Base-by-base conservation (phyloP, 2,329 filamentous ascomycete genomes). In the Botryosphaeria agaves region DNA sequence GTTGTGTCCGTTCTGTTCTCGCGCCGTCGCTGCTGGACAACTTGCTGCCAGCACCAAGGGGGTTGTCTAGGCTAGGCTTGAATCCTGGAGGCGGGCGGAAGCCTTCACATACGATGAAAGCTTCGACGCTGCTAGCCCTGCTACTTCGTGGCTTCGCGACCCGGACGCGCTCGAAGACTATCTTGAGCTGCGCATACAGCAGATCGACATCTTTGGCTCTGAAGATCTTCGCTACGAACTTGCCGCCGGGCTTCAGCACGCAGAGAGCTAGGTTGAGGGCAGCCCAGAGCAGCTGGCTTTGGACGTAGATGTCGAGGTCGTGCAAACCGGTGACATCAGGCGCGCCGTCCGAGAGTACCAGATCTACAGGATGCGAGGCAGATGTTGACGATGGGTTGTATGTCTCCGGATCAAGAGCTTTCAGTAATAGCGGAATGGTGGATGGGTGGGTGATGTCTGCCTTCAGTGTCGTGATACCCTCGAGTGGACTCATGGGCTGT, bases 151-250 rank as follows among this genome's bases (percentile, higher is more conserved):
- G 89, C 59, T 98, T 98, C 8, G 89, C 85, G 11, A 95, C 83
- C 14, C 82, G 71, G 25, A 98, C 89, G 32, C 71, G 63, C 40
- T 78, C 72, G 42, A 98, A 98, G 32, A 95, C 84, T 14, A 87
- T 72, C 51, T 85, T 89, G 31, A 98, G 68, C 52, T 98, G 89
- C 2, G 84, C 84, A 48, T 89, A 95, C 6, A 98, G 69, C 15
- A 95, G 62, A 48, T 95, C 89, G n/a, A 95, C 85, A 45, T 95
- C 89, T 42, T 84, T 76, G 11, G 82, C 85, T 11, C 89, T 65
- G 59, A 98, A 98, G 36, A 98, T 94, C 62, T 98, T 98, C 35
- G 89, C 89, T 5, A 98, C 87, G 44, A 98, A 98, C 47, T 83
- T 92, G 38, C 89, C 89, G 26, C 89, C 89, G 0, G 85, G 85